phyloP scores from a whole-genome alignment of 1,139 yeast genomes.

The Hyphopichia pseudoburtonii region DNA sequence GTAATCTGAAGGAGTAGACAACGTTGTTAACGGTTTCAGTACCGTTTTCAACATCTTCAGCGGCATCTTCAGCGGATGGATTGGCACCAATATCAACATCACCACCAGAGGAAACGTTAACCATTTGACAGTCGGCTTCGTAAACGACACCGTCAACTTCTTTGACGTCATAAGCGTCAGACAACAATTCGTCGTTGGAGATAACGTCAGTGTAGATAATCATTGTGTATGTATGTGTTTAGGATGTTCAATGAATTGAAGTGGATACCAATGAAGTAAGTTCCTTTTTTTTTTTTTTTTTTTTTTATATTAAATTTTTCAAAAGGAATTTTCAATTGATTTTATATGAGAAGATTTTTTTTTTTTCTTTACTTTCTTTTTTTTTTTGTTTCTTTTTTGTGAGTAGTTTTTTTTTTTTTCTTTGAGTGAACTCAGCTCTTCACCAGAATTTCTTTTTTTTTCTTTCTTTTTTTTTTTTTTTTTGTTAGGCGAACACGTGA shows the following conservation, averaged over 20 bases:
- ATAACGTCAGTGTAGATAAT: constrained; percentile 65
- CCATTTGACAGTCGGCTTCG: constrained; percentile 96
- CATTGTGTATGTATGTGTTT: constrained; percentile 23
- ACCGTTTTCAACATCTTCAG: constrained; percentile 76
- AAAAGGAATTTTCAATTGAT: constrained; percentile 2
- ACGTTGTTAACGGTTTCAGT: constrained; percentile 93
- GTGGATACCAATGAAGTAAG: not conserved
- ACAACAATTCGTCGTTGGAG: constrained; percentile 94
- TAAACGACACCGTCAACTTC: constrained; percentile 86
- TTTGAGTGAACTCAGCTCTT: too few species aligned
- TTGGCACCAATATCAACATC: constrained; percentile 98
- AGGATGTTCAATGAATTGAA: not conserved
- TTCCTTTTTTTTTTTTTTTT: not conserved
- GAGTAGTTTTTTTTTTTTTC: too few species aligned
- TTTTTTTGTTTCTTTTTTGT: too few species aligned
- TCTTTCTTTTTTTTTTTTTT: too few species aligned
- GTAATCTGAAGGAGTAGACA: constrained; percentile 97
- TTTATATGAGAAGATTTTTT: constrained; percentile 1
- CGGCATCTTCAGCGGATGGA: constrained; percentile 98
- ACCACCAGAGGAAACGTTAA: constrained; percentile 78
- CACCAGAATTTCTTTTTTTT: too few species aligned
- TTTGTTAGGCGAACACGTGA: not conserved
- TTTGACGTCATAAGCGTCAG: constrained; percentile 92
- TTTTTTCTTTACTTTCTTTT: not conserved
- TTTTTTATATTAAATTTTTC: not conserved